Conservation (phyloP, 2,329 filamentous ascomycete species). For the Chaetomium globosum region DNA sequence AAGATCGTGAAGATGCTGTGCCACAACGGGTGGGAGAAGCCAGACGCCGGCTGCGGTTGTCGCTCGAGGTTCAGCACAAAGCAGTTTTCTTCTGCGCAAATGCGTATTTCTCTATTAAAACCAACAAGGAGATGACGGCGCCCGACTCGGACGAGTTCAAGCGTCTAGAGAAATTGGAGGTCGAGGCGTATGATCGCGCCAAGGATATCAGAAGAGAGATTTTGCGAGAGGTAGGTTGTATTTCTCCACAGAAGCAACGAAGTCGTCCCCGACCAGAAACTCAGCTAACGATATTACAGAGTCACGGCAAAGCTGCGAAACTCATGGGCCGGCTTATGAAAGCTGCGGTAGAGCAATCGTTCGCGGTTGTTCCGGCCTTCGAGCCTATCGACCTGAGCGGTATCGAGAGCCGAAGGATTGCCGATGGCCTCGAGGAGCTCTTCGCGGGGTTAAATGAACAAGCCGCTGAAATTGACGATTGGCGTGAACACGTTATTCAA, state of each 20-base stretch:
- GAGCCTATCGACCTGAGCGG: constrained; percentile 58
- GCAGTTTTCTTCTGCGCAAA: constrained; percentile 85
- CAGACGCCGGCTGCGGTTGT: constrained; percentile 68
- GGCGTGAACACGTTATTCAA: constrained; percentile 72
- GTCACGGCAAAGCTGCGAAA: constrained; percentile 58
- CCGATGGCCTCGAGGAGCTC: constrained; percentile 68
- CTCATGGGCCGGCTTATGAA: constrained; percentile 65
- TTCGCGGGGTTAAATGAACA: constrained; percentile 71
- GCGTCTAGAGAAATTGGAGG: constrained; percentile 69
- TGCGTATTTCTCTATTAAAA: constrained; percentile 80
- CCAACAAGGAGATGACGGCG: constrained; percentile 63
- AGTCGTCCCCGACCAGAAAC: neutral
- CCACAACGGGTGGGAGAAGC: constrained; percentile 55
- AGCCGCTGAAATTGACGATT: constrained; percentile 69
- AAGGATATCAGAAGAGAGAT: constrained; percentile 79
- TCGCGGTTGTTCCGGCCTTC: constrained; percentile 66
- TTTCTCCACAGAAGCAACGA: neutral
- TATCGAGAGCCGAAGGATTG: constrained; percentile 69
- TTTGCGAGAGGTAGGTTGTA: constrained; percentile 53
- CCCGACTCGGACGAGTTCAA: constrained; percentile 69
- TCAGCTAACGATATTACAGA: constrained; percentile 31
- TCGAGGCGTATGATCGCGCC: constrained; percentile 73
- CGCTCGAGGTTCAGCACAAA: constrained; percentile 79
- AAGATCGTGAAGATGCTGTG: constrained; percentile 42
- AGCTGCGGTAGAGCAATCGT: constrained; percentile 55